Percentiles rank a stretch among this genome's conserved stretches.
Evolutionary conservation across 139 green algal genomes (phyloP).

Genomic region (Chlamydomonas sp.): DNA sequence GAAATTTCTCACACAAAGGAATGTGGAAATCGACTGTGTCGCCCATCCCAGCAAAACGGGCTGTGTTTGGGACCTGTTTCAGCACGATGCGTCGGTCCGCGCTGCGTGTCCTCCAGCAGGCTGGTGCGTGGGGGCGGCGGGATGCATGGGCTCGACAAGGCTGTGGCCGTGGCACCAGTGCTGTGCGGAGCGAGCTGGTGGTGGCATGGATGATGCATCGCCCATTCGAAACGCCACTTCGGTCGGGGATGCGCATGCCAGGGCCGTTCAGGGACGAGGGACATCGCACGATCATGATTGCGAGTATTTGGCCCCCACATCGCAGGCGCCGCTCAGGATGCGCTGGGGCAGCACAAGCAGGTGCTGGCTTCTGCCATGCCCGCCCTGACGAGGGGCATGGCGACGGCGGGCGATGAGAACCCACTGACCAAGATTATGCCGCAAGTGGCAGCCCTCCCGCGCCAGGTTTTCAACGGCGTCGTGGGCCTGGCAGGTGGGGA

Average conservation of each 20-base stretch:
- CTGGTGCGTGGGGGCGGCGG: background rate
- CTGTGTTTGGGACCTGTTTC: too few species aligned
- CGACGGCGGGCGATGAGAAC: constrained; percentile 28
- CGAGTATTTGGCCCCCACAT: background rate
- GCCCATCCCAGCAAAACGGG: too few species aligned
- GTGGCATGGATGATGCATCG: too few species aligned
- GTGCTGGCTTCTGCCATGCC: background rate
- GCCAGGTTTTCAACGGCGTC: constrained; percentile 23
- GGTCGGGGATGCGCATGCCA: background rate
- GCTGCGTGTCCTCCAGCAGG: background rate
- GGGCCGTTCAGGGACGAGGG: background rate
- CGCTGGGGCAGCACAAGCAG: background rate
- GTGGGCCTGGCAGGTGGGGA: constrained; percentile 17
- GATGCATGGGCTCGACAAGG: background rate
- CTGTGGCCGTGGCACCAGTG: too few species aligned
- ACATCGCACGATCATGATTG: background rate
- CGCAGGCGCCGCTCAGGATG: background rate
- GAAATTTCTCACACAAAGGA: too few species aligned
- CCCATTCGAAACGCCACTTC: too few species aligned
- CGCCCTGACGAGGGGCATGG: background rate
- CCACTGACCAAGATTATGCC: constrained; percentile 38
- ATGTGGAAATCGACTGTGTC: too few species aligned
- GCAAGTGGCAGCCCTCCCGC: constrained; percentile 25
- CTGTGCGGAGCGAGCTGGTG: too few species aligned
- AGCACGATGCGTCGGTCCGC: background rate